phyloP scores from a whole-genome alignment of 2,329 filamentous ascomycete species.

The Botrytis byssoidea region DNA sequence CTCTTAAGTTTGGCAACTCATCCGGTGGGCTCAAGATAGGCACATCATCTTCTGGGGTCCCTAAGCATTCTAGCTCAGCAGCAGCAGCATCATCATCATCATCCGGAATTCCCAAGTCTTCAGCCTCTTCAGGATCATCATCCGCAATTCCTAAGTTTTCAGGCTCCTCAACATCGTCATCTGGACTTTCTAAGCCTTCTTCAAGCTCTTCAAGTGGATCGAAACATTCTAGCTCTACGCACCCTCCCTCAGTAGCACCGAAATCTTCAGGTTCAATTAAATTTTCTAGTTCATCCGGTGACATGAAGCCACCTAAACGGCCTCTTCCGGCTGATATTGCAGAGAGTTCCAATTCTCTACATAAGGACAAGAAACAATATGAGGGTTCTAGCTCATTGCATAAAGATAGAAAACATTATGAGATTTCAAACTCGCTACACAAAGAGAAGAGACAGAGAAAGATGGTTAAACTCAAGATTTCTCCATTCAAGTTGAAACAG shows the following conservation, averaged over 20 bases:
- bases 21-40: not conserved
- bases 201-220: not conserved
- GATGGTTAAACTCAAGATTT: conserved; percentile 23
- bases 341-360: conserved; percentile 17
- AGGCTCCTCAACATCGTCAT: not conserved
- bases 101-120: not conserved
- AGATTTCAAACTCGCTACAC: conserved; percentile 8
- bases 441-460: conserved; percentile 10
- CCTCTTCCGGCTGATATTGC: conserved; percentile 25
- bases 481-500: conserved; percentile 23
- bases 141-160: not conserved
- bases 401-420: conserved; percentile 3
- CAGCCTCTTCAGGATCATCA: not conserved
- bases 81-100: not conserved
- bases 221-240: conserved; percentile 4
- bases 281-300: conserved; percentile 14
- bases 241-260: not conserved
- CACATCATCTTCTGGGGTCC: not conserved
- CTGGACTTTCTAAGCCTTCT: not conserved
- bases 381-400: conserved; percentile 14
- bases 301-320: conserved; percentile 32
- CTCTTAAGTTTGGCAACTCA: not conserved
- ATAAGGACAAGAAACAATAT: conserved; percentile 3
- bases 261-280: conserved; percentile 8
- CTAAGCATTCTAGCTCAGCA: not conserved